Evolutionary conservation across 306 rosid species (phyloP).

Genomic region (Cicer pinnatifidum): DNA sequence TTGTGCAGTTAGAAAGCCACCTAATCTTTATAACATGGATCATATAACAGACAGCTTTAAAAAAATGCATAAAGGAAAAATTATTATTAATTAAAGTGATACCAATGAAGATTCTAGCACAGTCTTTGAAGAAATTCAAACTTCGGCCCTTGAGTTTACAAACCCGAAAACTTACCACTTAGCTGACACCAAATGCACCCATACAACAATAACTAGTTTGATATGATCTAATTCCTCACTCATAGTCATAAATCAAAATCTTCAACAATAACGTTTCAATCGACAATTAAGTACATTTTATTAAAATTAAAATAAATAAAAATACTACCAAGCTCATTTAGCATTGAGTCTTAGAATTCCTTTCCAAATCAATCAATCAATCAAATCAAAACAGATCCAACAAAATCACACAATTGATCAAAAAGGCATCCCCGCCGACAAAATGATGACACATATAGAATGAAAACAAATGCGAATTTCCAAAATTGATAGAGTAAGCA

Average conservation of each 20-base stretch:
- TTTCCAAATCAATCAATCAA: slow-evolving; percentile 10
- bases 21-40: slow-evolving; percentile 11
- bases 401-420: slow-evolving; percentile 19
- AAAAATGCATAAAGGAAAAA: too few species aligned
- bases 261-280: too few species aligned
- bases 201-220: background rate
- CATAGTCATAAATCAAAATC: background rate
- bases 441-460: background rate
- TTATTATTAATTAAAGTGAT: too few species aligned
- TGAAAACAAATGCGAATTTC: background rate
- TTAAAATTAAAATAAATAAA: too few species aligned
- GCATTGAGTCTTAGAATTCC: too few species aligned
- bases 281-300: too few species aligned
- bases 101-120: too few species aligned
- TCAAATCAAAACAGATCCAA: slow-evolving; percentile 58
- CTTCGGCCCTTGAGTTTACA: too few species aligned
- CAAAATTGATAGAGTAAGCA: background rate
- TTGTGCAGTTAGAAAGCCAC: background rate
- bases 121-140: too few species aligned
- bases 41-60: background rate
- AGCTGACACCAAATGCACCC: too few species aligned
- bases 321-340: too few species aligned
- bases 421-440: slow-evolving; percentile 31
- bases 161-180: too few species aligned
- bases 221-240: slow-evolving; percentile 29